Evolutionary conservation across 2,329 filamentous ascomycete genomes (phyloP), one percentile per base, ranked within the genome.

Genomic region (Rhytidhysteron rufulum): DNA sequence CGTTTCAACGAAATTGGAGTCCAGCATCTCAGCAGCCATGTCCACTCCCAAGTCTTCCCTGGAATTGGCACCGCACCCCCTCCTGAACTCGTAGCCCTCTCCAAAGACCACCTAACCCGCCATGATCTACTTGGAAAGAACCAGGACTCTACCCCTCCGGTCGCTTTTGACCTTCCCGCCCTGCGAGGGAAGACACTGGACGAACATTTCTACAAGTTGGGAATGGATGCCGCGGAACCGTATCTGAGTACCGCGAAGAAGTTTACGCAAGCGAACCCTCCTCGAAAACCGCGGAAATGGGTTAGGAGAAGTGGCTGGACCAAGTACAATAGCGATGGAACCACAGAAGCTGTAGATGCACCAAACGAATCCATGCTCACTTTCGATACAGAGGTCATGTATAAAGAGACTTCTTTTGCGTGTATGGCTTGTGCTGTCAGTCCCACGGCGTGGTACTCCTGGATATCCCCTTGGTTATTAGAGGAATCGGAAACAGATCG

Each of bases 381-480:
- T 27, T 98, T 98, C 54, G 93, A 98, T 66, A 95, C 90, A 1
- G 93, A 98, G 66, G 90, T 96, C 34, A 83, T 98, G 84, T 98
- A 85, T 79, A 95, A 94, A 62, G 82, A 93, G 59, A 91, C 84
- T 50, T 83, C 86, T 0, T 98, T 88, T 64, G 89, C 94, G 1
- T 88, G 95, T 42, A 97, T 98, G 88, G 93, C 94, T 17, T 97
- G 91, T 61, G 93, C 94, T 11, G 86, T 83, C 15, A 89, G 89
- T 51, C 83, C 88, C 1, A 90, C 82, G 3, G 83, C 89, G 21
- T 98, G 94, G 94, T 98, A 98, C 69, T 88, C 85, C 1, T 98
- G 93, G 93, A 67, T 98, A 39, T 98, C 93, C 10, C 93, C 93
- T 0, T 98, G 91, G 91, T 70, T 98, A 25, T 68, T 98, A 15